Evolutionary conservation across 1,139 yeast genomes (phyloP), one percentile per base, ranked within the genome.

Genomic region (Taphrina sp.): DNA sequence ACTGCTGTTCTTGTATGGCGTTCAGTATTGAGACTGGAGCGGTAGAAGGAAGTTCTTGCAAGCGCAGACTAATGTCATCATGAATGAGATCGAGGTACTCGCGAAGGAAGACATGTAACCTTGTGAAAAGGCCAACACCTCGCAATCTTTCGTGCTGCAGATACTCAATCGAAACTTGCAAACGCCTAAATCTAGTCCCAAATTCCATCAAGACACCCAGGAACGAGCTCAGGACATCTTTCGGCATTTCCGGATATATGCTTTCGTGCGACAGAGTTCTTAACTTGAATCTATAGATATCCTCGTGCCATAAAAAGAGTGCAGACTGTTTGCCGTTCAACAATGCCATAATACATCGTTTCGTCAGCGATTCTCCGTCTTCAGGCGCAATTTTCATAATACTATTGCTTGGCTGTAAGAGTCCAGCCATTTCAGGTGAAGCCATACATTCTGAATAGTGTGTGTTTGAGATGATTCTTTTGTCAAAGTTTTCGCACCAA

Each of bases 121-220:
- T 28, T 23, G 20, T 43, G 14, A 22, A 29, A 7, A 28, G 14
- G 12, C 34, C 23, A 8, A 34, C 12, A 26, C 8, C 24, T 16
- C 16, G 35, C 3, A 14, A 8, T 5, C 23, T 34, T 10, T 26
- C 7, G 35, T 28, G 12, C 12, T 17, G 17, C 12, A 41, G 16
- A 17, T 41, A 24, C 12, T 41, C 45, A 33, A n/a, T 24, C 8
- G 23, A 19, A 10, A 41, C 22, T 8, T 8, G 4, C n/a, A 41
- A 22, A 8, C 45, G 35, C 35, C 19, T 41, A n/a, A 41, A 10
- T 4, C n/a, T 26, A 10, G 35, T 41, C 12, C 45, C 45, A 28
- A 17, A 28, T 5, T 24, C 34, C 22, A 26, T 3, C 14, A 20
- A 41, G n/a, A 8, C 4, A 41, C 22, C n/a, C 7, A 41, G n/a